phyloP scores from a whole-genome alignment of 2,329 filamentous ascomycete species.

The Aspergillus ustus region DNA sequence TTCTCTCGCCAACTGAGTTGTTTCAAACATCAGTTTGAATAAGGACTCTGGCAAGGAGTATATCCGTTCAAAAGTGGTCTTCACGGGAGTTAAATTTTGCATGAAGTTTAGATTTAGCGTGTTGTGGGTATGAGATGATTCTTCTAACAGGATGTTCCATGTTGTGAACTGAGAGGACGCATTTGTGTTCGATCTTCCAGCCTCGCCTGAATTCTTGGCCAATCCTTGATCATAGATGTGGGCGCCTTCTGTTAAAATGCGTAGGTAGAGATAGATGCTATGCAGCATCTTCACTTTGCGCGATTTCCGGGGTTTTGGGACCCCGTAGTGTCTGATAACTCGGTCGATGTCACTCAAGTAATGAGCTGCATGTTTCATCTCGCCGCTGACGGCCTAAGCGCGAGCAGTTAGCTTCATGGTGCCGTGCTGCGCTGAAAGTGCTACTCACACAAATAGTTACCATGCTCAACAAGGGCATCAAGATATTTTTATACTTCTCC shows the following conservation, averaged over 20 bases:
- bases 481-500: conserved; percentile 16
- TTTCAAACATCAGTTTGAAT: conserved; percentile 16
- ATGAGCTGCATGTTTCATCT: conserved; percentile 12
- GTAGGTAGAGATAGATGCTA: conserved; percentile 14
- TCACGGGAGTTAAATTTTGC: conserved; percentile 3
- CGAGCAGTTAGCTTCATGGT: not conserved
- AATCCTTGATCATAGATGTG: not conserved
- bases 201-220: not conserved
- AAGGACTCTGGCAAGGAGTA: conserved; percentile 10
- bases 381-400: conserved; percentile 8
- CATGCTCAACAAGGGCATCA: conserved; percentile 17
- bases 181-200: not conserved
- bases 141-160: conserved; percentile 5
- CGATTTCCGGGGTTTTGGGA: conserved; percentile 10
- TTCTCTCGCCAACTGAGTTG: conserved; percentile 2
- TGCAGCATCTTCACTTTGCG: conserved; percentile 17
- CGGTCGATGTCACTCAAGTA: conserved; percentile 14
- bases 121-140: not conserved
- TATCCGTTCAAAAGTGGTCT: conserved; percentile 14
- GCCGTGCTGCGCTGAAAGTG: not conserved
- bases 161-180: not conserved
- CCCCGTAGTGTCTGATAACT: conserved; percentile 8
- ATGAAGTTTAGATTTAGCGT: conserved; percentile 5
- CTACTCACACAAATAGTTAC: conserved; percentile 11
- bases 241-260: conserved; percentile 10